Conservation (phyloP, 768 basidiomycete genomes). For the Lactifluus volemus region DNA sequence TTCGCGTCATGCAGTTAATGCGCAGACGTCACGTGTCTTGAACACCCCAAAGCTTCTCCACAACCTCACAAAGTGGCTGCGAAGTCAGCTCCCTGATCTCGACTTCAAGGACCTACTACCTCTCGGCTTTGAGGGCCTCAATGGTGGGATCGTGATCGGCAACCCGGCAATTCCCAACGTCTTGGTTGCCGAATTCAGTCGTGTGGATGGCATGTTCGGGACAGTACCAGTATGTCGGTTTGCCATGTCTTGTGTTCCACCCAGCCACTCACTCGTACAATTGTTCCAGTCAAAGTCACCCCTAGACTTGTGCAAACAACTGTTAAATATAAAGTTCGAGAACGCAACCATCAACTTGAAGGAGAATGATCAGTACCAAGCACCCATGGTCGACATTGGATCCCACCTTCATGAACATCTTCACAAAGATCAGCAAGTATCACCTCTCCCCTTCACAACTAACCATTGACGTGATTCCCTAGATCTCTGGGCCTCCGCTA, state of each 20-base stretch:
- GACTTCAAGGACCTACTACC: conserved; percentile 84
- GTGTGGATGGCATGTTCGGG: conserved; percentile 73
- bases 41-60: conserved; percentile 28
- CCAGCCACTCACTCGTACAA: not conserved
- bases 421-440: conserved; percentile 31
- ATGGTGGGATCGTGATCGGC: conserved; percentile 76
- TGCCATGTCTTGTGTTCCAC: not conserved
- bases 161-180: conserved; percentile 80
- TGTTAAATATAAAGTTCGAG: conserved; percentile 63
- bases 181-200: conserved; percentile 72
- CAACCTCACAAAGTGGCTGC: conserved; percentile 42
- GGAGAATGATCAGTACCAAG: conserved; percentile 69
- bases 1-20: not conserved
- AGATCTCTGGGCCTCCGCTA: conserved; percentile 15
- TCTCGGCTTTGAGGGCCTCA: conserved; percentile 66
- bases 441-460: not conserved
- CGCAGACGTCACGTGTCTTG: not conserved
- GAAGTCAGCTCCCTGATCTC: conserved; percentile 55
- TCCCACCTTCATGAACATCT: conserved; percentile 49
- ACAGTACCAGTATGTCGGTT: conserved; percentile 53
- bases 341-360: conserved; percentile 54
- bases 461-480: not conserved
- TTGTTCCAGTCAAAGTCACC: conserved; percentile 61
- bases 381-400: conserved; percentile 59
- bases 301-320: conserved; percentile 76